A percentile compares a stretch with the other conserved stretches of the same genome.
These are phyloP conservation scores for Alternaria sp. DNA, from an alignment of 2,329 filamentous ascomycete genomes.

Conservation along the genomic window DNA sequence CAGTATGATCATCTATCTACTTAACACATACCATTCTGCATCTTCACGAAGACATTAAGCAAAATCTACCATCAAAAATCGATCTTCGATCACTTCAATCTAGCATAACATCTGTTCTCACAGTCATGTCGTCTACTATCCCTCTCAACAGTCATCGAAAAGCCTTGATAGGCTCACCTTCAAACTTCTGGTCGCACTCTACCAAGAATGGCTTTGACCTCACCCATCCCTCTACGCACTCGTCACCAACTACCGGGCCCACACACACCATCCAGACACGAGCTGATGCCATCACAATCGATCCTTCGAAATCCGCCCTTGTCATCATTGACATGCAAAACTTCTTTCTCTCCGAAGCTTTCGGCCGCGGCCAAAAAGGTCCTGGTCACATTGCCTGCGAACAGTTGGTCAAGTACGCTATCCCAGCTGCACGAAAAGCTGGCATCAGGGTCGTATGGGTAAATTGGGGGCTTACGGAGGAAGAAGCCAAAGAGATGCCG, in stretches of 20 bases:
- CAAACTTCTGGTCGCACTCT: constrained; percentile 56
- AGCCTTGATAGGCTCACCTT: constrained; percentile 50
- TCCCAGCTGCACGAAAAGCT: constrained; percentile 49
- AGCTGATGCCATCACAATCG: constrained; percentile 39
- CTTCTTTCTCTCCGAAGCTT: constrained; percentile 47
- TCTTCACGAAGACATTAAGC: background rate
- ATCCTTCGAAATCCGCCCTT: constrained; percentile 46
- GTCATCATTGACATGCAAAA: constrained; percentile 55
- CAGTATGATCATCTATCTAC: background rate
- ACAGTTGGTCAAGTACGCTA: constrained; percentile 41
- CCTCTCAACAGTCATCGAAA: constrained; percentile 24
- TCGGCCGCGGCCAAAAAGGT: constrained; percentile 24
- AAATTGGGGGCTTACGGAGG: constrained; percentile 51
- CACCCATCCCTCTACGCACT: constrained; percentile 48
- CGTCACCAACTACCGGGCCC: constrained; percentile 21
- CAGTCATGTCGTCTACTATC: constrained; percentile 7
- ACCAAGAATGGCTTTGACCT: constrained; percentile 54
- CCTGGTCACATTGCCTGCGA: constrained; percentile 36
- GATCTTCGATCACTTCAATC: background rate
- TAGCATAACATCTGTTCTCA: background rate
- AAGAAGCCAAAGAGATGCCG: constrained; percentile 46
- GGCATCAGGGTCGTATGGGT: constrained; percentile 50
- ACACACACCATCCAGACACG: constrained; percentile 31
- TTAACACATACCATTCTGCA: background rate
- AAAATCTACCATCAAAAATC: background rate